Percentiles rank a stretch among this genome's conserved stretches.
Conservation (phyloP, 176 grass and related monocot species). For the Sorghum bicolor region DNA sequence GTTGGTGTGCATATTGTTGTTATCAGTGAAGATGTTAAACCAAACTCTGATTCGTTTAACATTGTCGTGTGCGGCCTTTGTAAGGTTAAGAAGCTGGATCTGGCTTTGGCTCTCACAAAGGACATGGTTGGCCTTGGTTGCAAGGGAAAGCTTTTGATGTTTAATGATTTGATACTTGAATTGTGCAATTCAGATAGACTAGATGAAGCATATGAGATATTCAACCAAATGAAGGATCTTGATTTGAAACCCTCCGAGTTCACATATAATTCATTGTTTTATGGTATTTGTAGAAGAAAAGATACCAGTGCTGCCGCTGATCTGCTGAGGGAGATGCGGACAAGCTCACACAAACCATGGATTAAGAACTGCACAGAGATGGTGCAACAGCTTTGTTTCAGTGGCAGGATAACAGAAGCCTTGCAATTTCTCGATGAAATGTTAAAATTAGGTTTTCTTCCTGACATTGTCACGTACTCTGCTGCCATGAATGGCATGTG, state of each 20-base stretch:
- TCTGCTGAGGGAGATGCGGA: conserved; percentile 65
- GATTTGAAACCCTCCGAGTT: conserved; percentile 64
- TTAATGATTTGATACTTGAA: conserved; percentile 81
- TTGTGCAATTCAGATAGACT: conserved; percentile 67
- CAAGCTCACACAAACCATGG: conserved; percentile 58
- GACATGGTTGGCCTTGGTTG: conserved; percentile 58
- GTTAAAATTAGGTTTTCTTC: conserved; percentile 74
- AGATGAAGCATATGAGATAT: conserved; percentile 67
- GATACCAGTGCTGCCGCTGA: conserved; percentile 48
- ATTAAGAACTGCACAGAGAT: conserved; percentile 87
- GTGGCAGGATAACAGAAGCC: conserved; percentile 68
- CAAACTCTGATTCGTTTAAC: conserved; percentile 78
- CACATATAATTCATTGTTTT: conserved; percentile 84
- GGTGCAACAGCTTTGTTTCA: conserved; percentile 75
- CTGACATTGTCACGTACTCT: conserved; percentile 84
- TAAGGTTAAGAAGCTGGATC: conserved; percentile 61
- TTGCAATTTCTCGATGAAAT: conserved; percentile 70
- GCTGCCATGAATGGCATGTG: conserved; percentile 79
- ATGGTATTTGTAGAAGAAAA: conserved; percentile 56
- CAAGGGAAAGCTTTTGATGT: conserved; percentile 80
- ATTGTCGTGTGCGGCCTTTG: conserved; percentile 79
- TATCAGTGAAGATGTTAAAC: conserved; percentile 43
- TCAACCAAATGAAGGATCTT: conserved; percentile 60
- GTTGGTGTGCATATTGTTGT: conserved; percentile 21
- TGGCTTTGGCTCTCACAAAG: conserved; percentile 66